Evolutionary conservation across 371 early-diverging fungal species (phyloP).

Genomic region (Homolaphlyctis polyrhiza): DNA sequence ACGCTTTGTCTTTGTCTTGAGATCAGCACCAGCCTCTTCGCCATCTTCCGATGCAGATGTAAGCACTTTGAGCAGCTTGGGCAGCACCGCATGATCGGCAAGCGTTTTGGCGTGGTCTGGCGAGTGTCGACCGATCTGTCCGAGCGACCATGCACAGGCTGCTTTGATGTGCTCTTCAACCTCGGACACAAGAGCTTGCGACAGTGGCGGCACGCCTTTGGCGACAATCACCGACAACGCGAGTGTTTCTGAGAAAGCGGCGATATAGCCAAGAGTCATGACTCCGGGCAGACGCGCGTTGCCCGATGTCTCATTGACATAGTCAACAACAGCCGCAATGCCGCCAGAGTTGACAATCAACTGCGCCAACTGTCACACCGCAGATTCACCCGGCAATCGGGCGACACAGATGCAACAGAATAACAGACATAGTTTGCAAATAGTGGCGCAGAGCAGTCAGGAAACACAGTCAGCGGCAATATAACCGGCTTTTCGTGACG

Average conservation of each 20-base stretch:
- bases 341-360: constrained; percentile 52
- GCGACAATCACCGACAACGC: constrained; percentile 49
- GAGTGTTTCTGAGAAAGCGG: constrained; percentile 53
- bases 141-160: constrained; percentile 51
- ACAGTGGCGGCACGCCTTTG: constrained; percentile 44
- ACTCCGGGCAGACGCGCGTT: constrained; percentile 46
- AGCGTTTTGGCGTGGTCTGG: constrained; percentile 55
- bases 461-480: too few species aligned
- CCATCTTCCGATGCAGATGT: constrained; percentile 14
- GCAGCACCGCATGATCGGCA: constrained; percentile 41
- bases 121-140: constrained; percentile 52
- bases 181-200: constrained; percentile 38
- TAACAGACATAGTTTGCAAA: too few species aligned
- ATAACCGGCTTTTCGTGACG: too few species aligned
- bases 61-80: constrained; percentile 40
- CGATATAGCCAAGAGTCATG: constrained; percentile 52
- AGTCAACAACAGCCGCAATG: constrained; percentile 51
- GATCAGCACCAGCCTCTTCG: constrained; percentile 33
- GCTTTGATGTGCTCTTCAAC: constrained; percentile 46
- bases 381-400: too few species aligned
- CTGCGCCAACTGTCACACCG: constrained; percentile 49
- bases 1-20: constrained; percentile 45
- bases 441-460: too few species aligned
- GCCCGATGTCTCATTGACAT: constrained; percentile 43
- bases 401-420: too few species aligned